These are phyloP conservation scores for Lasiodiplodia gonubiensis DNA, from an alignment of 2,329 filamentous ascomycete species.

Conservation along the genomic window DNA sequence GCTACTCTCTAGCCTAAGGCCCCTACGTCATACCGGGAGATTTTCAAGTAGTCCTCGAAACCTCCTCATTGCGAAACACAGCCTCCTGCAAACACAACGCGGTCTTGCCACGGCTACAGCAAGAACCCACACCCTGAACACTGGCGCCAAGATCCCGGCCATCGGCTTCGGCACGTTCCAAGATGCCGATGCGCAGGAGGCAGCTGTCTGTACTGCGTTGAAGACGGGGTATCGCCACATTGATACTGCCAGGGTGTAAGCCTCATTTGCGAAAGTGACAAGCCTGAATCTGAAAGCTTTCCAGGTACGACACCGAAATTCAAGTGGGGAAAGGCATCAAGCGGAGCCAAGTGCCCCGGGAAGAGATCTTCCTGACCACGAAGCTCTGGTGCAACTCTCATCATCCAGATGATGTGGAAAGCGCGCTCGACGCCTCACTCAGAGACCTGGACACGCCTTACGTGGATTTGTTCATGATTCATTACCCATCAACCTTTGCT, in stretches of 20 bases:
- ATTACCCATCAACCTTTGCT: slow-evolving; percentile 65
- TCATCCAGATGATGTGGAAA: slow-evolving; percentile 30
- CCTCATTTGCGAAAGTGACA: background rate
- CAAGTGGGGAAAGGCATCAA: slow-evolving; percentile 70
- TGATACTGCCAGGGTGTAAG: slow-evolving; percentile 47
- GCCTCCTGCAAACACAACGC: slow-evolving; percentile 38
- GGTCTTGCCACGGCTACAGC: slow-evolving; percentile 40
- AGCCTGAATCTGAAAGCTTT: background rate
- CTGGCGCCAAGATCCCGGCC: slow-evolving; percentile 13
- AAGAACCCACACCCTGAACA: slow-evolving; percentile 17
- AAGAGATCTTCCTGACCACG: slow-evolving; percentile 69
- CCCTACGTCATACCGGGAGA: background rate
- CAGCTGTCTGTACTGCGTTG: slow-evolving; percentile 50
- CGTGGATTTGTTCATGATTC: slow-evolving; percentile 42
- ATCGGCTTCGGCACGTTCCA: slow-evolving; percentile 45
- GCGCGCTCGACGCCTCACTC: background rate
- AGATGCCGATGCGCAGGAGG: slow-evolving; percentile 38
- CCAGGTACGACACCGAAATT: slow-evolving; percentile 61
- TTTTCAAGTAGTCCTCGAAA: slow-evolving; percentile 31
- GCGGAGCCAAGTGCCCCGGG: slow-evolving; percentile 66
- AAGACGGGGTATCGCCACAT: slow-evolving; percentile 44
- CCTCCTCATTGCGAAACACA: slow-evolving; percentile 28
- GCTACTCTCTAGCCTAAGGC: background rate
- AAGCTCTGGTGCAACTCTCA: slow-evolving; percentile 69
- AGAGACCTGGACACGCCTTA: slow-evolving; percentile 47